A percentile compares a stretch with the other conserved stretches of the same genome.
Conservation (phyloP, 176 grass and related monocot species). For the Juncus inflexus region DNA sequence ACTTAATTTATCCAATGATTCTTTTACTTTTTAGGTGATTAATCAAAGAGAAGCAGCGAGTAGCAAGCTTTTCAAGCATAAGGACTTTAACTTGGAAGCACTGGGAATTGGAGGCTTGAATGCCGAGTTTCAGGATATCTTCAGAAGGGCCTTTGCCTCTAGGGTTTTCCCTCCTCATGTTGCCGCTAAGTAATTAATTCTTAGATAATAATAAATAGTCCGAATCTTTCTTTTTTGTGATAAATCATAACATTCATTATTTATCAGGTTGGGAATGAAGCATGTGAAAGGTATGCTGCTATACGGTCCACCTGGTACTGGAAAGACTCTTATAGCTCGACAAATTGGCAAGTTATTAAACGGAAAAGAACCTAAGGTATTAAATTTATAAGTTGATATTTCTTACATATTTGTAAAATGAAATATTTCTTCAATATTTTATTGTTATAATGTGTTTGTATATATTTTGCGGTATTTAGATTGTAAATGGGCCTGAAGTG, state of each 20-base stretch:
- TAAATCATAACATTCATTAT: not conserved
- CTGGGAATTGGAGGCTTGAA: conserved; percentile 90
- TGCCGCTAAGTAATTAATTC: conserved; percentile 75
- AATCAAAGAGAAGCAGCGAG: conserved; percentile 96
- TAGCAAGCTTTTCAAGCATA: conserved; percentile 98
- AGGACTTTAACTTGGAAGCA: conserved; percentile 93
- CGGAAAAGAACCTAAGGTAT: conserved; percentile 93
- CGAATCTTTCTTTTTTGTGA: not conserved
- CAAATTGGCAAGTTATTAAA: conserved; percentile 98
- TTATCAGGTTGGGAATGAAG: conserved; percentile 74
- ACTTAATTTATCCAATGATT: not conserved
- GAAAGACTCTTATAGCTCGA: conserved; percentile 97
- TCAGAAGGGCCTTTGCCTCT: conserved; percentile 98
- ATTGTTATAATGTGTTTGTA: not conserved
- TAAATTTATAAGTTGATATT: conserved; percentile 22
- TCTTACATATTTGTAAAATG: too few relatives aligned
- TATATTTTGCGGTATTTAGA: conserved; percentile 30
- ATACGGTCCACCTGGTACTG: conserved; percentile 93
- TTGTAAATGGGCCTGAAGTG: conserved; percentile 92
- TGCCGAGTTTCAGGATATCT: conserved; percentile 89
- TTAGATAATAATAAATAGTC: too few relatives aligned
- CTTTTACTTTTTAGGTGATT: conserved; percentile 45
- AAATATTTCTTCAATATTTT: too few relatives aligned
- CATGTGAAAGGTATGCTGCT: conserved; percentile 97
- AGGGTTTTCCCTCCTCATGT: conserved; percentile 89